These are phyloP conservation scores for Ailanthus altissimus DNA, from an alignment of 345 rosid species.

Conservation along the genomic window DNA sequence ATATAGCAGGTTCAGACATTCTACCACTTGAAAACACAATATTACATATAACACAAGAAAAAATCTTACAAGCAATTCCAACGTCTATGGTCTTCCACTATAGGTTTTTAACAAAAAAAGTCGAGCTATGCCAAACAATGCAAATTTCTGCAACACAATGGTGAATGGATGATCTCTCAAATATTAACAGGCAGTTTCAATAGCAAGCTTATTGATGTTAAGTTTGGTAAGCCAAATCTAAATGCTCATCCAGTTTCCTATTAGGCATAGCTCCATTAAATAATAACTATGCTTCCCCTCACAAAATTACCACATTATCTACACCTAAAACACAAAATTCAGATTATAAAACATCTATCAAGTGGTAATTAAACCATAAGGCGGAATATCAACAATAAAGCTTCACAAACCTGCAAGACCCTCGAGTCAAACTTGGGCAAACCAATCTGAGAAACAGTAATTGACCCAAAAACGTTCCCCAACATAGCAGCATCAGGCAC, in stretches of 20 bases:
- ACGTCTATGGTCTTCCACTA: too few relatives aligned
- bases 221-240: neutral
- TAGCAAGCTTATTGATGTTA: neutral
- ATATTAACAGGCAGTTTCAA: neutral
- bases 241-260: slow-evolving; percentile 6
- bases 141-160: neutral
- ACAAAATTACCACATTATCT: neutral
- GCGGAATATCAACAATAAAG: neutral
- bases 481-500: slow-evolving; percentile 90
- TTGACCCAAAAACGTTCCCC: slow-evolving; percentile 86
- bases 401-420: slow-evolving; percentile 65
- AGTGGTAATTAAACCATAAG: neutral
- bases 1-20: neutral
- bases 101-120: too few relatives aligned
- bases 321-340: neutral
- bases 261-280: neutral
- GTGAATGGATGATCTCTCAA: neutral
- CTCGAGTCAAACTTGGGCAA: slow-evolving; percentile 65
- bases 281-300: neutral
- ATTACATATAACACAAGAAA: neutral
- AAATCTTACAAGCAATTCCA: neutral
- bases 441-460: slow-evolving; percentile 91
- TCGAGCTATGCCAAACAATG: neutral
- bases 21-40: neutral
- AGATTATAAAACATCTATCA: neutral